Base-by-base conservation (phyloP, 2,329 filamentous ascomycete genomes). In the Hypomyces rosellus region DNA sequence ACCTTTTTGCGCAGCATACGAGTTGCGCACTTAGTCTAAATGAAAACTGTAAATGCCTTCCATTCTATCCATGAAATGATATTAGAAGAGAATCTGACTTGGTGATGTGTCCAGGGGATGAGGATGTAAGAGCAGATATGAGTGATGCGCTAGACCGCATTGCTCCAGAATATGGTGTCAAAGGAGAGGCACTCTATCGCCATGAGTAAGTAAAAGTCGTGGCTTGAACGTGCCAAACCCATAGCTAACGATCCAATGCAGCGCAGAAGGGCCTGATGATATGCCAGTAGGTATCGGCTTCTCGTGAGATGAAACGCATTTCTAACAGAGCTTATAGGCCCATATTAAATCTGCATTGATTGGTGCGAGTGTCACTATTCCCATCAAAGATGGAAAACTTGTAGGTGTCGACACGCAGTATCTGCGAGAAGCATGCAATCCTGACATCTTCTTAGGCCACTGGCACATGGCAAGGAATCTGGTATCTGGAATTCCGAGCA, bases 1-100 rank as follows among this genome's bases (percentile, higher is more conserved):
- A 96, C 67, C 77, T 99, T 43, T 99, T 97, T 68, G 78, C 97
- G 49, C 92, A 99, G 72, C 93, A 99, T 72, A 99, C 93, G 5
- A 89, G 84, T 63, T 96, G 90, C 70, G 93, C 88, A 12, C 77
- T 99, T 48, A 88, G 82, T 53, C 73, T 99, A 61, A 99, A 99
- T 65, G 93, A 99, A 78, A 97, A 97, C 72, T 85, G 80, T 70
- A 55, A 37, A 34, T 37, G 20, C 69, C 88, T 33, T 91, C 64
- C 68, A 69, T 38, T 16, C 14, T 16, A 38, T 38, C 6, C 36
- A 38, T 38, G 36, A 12, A 16, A 16, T 5, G 36, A 14, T 16
- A n/a, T n/a, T n/a, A 38, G 36, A 16, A 38, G 49, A 16, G 18
- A 34, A 36, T 37, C 22, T 22, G n/a, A 36, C 5, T 37, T n/a